A percentile compares a stretch with the other conserved stretches of the same genome.
Conservation (phyloP, 2,329 filamentous ascomycete species). For the Pseudopithomyces maydicus region DNA sequence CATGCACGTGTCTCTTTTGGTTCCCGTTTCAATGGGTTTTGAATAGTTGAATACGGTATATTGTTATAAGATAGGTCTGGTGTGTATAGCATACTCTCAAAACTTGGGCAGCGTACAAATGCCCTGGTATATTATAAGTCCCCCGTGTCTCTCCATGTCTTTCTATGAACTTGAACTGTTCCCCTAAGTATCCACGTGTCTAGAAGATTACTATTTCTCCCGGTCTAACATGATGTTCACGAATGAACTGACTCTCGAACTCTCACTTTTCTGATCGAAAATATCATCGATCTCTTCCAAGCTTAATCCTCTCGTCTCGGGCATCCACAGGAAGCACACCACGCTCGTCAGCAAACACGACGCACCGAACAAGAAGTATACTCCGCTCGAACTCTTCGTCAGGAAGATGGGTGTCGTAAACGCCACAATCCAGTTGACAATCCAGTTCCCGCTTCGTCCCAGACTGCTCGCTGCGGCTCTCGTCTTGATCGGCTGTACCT, state of each 20-base stretch:
- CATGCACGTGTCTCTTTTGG: slow-evolving; percentile 3
- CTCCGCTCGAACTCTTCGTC: slow-evolving; percentile 41
- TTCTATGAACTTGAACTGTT: too few relatives aligned
- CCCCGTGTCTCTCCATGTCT: too few relatives aligned
- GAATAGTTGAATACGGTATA: too few relatives aligned
- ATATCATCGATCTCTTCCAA: slow-evolving; percentile 46
- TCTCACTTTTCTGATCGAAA: neutral
- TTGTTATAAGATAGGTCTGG: too few relatives aligned
- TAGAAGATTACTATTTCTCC: neutral
- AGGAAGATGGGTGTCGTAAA: slow-evolving; percentile 57
- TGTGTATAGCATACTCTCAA: too few relatives aligned
- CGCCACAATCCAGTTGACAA: slow-evolving; percentile 39
- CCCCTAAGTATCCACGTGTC: too few relatives aligned
- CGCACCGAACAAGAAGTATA: slow-evolving; percentile 42
- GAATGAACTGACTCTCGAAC: neutral
- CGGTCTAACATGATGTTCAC: neutral
- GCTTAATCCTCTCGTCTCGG: slow-evolving; percentile 55
- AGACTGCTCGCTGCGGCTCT: slow-evolving; percentile 53
- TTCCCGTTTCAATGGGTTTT: too few relatives aligned
- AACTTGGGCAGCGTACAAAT: too few relatives aligned
- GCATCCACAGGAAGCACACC: slow-evolving; percentile 51
- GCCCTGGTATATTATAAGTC: too few relatives aligned
- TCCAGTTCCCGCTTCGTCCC: slow-evolving; percentile 49
- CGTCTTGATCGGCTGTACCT: slow-evolving; percentile 63
- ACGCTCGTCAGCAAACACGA: slow-evolving; percentile 25